These are phyloP conservation scores for Solanum clarkiae DNA, from an alignment of 257 asterid genomes.

Conservation along the genomic window DNA sequence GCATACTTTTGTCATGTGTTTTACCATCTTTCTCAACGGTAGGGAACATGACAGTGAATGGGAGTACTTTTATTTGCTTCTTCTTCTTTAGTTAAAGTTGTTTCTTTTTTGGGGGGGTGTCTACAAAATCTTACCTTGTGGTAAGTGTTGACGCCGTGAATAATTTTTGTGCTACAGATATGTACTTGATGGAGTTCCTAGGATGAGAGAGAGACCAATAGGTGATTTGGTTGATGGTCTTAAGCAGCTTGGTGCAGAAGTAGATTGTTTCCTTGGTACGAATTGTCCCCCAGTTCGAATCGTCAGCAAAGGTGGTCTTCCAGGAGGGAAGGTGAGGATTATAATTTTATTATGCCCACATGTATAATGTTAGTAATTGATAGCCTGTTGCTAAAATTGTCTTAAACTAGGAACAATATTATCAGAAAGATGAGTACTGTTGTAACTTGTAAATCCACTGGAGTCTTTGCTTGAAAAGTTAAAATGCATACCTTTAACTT, in stretches of 20 bases:
- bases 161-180: conserved; percentile 26
- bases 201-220: conserved; percentile 99
- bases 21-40: background rate
- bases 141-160: background rate
- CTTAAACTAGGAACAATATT: background rate
- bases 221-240: conserved; percentile 93
- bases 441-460: background rate
- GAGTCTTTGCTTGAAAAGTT: background rate
- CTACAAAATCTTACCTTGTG: background rate
- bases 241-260: conserved; percentile 94
- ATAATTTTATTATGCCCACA: background rate
- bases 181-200: conserved; percentile 96
- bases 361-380: background rate
- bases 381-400: background rate
- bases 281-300: conserved; percentile 93
- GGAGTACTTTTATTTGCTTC: background rate
- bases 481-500: background rate
- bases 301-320: conserved; percentile 91
- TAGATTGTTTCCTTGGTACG: conserved; percentile 81
- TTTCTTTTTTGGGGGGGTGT: background rate
- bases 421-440: background rate
- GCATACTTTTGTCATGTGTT: background rate
- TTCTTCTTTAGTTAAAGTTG: background rate
- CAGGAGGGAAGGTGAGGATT: conserved; percentile 75
- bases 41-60: background rate